Percentiles rank a stretch among this genome's conserved stretches.
Evolutionary conservation across 2,329 filamentous ascomycete genomes (phyloP).

Genomic region (Colletotrichum sp.): DNA sequence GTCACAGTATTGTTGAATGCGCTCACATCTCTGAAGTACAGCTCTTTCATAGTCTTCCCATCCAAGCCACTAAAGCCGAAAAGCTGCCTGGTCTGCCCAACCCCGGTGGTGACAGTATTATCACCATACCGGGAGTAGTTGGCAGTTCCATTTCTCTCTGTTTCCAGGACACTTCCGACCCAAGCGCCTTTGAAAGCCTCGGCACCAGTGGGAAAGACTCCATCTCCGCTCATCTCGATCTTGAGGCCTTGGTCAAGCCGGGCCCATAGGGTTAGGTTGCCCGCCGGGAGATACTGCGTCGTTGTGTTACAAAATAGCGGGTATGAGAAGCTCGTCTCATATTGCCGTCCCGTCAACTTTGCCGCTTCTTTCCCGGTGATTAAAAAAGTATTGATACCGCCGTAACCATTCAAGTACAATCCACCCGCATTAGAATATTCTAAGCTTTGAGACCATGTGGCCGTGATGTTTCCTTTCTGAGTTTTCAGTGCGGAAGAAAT

Average conservation of each 20-base stretch:
- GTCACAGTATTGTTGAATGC: constrained; percentile 53
- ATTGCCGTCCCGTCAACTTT: constrained; percentile 19
- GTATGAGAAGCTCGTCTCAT: constrained; percentile 56
- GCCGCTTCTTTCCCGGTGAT: constrained; percentile 34
- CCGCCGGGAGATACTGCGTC: constrained; percentile 43
- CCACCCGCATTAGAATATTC: constrained; percentile 59
- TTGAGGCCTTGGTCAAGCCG: constrained; percentile 45
- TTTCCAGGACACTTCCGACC: constrained; percentile 42
- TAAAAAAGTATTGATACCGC: constrained; percentile 31
- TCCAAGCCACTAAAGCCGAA: constrained; percentile 56
- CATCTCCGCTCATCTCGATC: constrained; percentile 39
- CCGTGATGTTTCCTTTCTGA: constrained; percentile 43
- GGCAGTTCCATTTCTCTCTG: constrained; percentile 63
- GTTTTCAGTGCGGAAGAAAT: constrained; percentile 58
- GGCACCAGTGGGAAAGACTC: constrained; percentile 62
- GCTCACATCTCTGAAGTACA: constrained; percentile 64
- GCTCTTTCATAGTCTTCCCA: constrained; percentile 34
- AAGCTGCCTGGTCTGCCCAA: constrained; percentile 61
- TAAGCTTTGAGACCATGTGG: constrained; percentile 63
- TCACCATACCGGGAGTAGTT: constrained; percentile 54
- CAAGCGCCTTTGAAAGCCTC: constrained; percentile 52
- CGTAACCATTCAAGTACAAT: constrained; percentile 22
- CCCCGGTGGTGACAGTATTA: constrained; percentile 52
- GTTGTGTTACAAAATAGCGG: constrained; percentile 63
- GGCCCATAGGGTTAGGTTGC: constrained; percentile 51